Base-by-base conservation (phyloP, 139 green algal species). In the Asterochloris sp. region DNA sequence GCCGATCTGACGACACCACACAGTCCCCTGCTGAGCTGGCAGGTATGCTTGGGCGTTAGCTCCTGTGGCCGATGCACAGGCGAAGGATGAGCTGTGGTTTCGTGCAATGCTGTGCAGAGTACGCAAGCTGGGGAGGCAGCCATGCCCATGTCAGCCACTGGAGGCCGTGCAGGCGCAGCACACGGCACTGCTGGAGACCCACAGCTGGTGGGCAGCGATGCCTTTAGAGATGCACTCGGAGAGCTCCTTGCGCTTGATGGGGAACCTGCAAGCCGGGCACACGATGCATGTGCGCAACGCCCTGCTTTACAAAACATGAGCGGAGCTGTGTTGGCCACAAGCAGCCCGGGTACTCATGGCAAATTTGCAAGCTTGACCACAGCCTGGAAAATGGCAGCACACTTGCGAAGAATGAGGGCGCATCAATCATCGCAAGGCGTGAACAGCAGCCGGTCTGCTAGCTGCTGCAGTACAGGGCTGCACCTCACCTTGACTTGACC, bases 401-500 rank as follows among this genome's bases (percentile, higher is more conserved):
- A 54, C 38, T n/a, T n/a, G n/a, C n/a, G n/a, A 54, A 54, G 16
- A 76, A 29, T 54, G 4, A 54, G 38, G 38, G 38, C 38, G 38
- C 38, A 54, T 54, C 6, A 2, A 54, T 54, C 38, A 54, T 6
- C 6, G 38, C 38, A 4, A 54, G 16, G 9, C 9, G 38, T 76
- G 71, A 62, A 9, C 71, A 10, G 14, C n/a, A 38, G 26, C 19
- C n/a, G 13, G 85, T 82, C 47, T 71, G 2, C 13, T 73, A 60
- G 17, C 28, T 54, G 21, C 69, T 84, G 21, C 54, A 69, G 11
- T 79, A 8, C 8, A 9, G 21, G 17, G 66, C 66, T 38, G 13
- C 24, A 76, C 29, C 82, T 82, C 64, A 88, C 86, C 13, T 27
- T 23, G 81, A 29, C 68, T 88, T 88, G 62, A 88, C 69, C 63